These are phyloP conservation scores for Monosporascus sp. DNA, from an alignment of 2,329 filamentous ascomycete species.

Conservation along the genomic window DNA sequence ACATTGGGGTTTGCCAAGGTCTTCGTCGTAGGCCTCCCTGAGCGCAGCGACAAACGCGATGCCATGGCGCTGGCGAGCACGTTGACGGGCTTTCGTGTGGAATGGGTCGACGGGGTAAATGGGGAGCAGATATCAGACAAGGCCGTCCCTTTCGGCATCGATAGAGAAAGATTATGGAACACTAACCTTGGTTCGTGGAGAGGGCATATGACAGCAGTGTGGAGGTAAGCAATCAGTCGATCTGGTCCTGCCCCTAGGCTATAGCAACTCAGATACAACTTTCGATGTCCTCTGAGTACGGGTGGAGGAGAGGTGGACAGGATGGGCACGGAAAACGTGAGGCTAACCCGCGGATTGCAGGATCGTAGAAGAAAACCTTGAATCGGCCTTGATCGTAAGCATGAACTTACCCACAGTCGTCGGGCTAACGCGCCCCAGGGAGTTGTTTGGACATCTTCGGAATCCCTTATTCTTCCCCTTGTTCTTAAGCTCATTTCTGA, in stretches of 20 bases:
- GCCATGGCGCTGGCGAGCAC: conserved; percentile 36
- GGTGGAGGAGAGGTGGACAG: too few species aligned
- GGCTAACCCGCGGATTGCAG: conserved; percentile 4
- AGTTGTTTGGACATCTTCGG: too few species aligned
- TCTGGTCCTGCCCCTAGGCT: conserved; percentile 18
- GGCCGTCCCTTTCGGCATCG: conserved; percentile 30
- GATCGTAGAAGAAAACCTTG: conserved; percentile 29
- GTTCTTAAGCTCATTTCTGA: not conserved
- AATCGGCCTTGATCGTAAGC: conserved; percentile 26
- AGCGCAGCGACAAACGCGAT: conserved; percentile 44
- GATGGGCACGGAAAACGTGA: not conserved
- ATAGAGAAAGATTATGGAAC: conserved; percentile 20
- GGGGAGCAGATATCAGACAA: conserved; percentile 36
- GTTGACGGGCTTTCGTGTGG: conserved; percentile 34
- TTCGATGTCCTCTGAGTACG: too few species aligned
- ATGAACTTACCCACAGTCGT: not conserved
- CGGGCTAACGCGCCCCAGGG: too few species aligned
- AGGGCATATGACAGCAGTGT: conserved; percentile 33
- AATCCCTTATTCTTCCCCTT: not conserved
- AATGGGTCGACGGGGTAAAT: conserved; percentile 38
- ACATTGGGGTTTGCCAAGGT: conserved; percentile 25
- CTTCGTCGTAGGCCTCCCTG: conserved; percentile 39
- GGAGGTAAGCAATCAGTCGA: conserved; percentile 14
- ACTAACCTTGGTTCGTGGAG: conserved; percentile 36
- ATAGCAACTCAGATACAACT: too few species aligned